Evolutionary conservation across 345 rosid species (phyloP), one percentile per base, ranked within the genome.

Genomic region (Ceriops zippeliana): DNA sequence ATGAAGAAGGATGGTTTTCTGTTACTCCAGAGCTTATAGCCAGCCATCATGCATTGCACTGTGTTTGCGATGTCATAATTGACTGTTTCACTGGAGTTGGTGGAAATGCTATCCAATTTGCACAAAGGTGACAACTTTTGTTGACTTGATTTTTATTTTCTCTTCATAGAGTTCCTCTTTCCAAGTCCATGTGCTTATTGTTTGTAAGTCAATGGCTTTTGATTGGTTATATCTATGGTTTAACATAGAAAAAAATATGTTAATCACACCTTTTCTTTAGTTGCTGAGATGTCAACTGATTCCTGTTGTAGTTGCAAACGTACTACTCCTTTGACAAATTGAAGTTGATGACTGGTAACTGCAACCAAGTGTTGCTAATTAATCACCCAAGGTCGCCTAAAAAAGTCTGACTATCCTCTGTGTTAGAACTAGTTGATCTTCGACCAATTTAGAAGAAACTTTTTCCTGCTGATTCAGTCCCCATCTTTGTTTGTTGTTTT

Each of bases 1-100:
- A 93, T 11, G 90, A 89, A 79, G 99, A 93, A 83, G 97, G 97
- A 59, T 93, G 99, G 99, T 93, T 91, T 85, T 93, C 97, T 79
- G 98, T 91, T 66, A 95, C 96, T 47, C 96, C 99, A 35, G 97
- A 95, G 76, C 66, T 73, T 76, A 86, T 95, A 68, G 96, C 99
- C 27, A 78, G 80, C 82, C 96, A 91, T 78, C 99, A 91, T 38
- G 92, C 99, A 21, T 64, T 82, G 0, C 93, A 86, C 34, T 89
- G 96, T 80, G 80, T 70, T 2, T 67, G 63, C 75, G 87, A 86
- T 67, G 35, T 81, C 62, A 60, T 91, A 67, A 80, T 95, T 63
- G 99, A 95, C 70, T 85, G 91, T 75, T 91, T 95, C 76, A 72
- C 97, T 6, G 99, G 97, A 70, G 97, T 88, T 65, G 99, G 99